Percentiles rank a stretch among this genome's conserved stretches.
phyloP scores from a whole-genome alignment of 1,284 basidiomycete genomes.

The Cystobasidium slooffiae region DNA sequence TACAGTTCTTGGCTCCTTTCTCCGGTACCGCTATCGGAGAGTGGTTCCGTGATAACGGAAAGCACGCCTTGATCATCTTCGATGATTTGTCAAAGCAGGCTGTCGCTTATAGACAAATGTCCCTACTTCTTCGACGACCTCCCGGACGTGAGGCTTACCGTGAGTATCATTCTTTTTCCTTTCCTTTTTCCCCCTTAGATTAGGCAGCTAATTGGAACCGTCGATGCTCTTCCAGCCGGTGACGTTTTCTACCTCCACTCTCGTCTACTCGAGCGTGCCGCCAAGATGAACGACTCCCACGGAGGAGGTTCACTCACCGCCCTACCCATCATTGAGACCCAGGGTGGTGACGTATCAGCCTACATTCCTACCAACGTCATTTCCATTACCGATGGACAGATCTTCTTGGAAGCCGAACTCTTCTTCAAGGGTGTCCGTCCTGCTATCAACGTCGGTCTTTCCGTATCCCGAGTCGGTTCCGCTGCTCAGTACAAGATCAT shows the following conservation, averaged over 20 bases:
- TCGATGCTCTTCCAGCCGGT: slow-evolving; percentile 15
- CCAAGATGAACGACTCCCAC: slow-evolving; percentile 98
- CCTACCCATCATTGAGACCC: slow-evolving; percentile 98
- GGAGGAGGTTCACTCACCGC: slow-evolving; percentile 98
- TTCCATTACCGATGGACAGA: slow-evolving; percentile 97
- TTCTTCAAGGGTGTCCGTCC: slow-evolving; percentile 61
- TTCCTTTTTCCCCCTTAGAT: not conserved
- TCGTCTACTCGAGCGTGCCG: slow-evolving; percentile 98
- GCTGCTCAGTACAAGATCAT: slow-evolving; percentile 97
- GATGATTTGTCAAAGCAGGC: slow-evolving; percentile 99
- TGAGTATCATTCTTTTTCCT: slow-evolving; percentile 68
- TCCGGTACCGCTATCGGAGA: slow-evolving; percentile 99
- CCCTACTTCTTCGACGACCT: slow-evolving; percentile 97
- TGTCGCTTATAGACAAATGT: slow-evolving; percentile 99
- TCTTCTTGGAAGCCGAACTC: slow-evolving; percentile 95
- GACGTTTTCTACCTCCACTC: slow-evolving; percentile 98
- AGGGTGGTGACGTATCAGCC: slow-evolving; percentile 99
- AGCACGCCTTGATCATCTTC: slow-evolving; percentile 91
- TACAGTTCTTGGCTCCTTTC: slow-evolving; percentile 99
- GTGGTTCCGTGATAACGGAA: slow-evolving; percentile 99
- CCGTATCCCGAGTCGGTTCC: slow-evolving; percentile 99
- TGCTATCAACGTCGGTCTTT: slow-evolving; percentile 99
- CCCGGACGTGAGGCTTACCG: slow-evolving; percentile 99
- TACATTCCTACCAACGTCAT: slow-evolving; percentile 87
- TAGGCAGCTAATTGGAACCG: not conserved